phyloP scores from a whole-genome alignment of 345 rosid species.

The Psidium friedrichsthalianum region DNA sequence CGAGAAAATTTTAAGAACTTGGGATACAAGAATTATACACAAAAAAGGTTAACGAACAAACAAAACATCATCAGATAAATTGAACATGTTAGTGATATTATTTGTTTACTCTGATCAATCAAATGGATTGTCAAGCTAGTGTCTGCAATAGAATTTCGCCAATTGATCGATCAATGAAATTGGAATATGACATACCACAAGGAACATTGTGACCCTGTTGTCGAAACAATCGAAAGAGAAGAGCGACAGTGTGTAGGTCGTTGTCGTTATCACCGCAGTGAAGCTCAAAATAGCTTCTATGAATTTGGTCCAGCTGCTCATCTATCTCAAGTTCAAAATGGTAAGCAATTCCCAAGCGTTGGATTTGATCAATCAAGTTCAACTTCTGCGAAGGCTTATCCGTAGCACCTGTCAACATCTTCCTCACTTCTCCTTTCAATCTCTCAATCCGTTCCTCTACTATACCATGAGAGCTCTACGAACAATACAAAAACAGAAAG shows the following conservation, averaged over 20 bases:
- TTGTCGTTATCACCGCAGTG: neutral
- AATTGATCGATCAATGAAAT: neutral
- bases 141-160: neutral
- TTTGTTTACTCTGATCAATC: neutral
- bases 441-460: neutral
- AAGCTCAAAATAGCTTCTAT: neutral
- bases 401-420: neutral
- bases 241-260: conserved; percentile 2
- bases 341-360: conserved; percentile 13
- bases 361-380: conserved; percentile 15
- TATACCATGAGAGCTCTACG: neutral
- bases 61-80: neutral
- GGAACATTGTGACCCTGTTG: conserved; percentile 7
- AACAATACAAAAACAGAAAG: too few relatives aligned
- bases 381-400: neutral
- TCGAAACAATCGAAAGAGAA: conserved; percentile 16
- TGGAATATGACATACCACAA: conserved; percentile 1
- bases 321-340: conserved; percentile 13
- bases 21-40: neutral
- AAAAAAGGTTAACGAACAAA: neutral
- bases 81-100: neutral
- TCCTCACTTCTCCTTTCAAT: conserved; percentile 10
- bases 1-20: neutral
- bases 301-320: neutral
- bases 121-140: neutral